Conservation (phyloP, 805 yeast species). For the Myxozyma vanderwaltii region DNA sequence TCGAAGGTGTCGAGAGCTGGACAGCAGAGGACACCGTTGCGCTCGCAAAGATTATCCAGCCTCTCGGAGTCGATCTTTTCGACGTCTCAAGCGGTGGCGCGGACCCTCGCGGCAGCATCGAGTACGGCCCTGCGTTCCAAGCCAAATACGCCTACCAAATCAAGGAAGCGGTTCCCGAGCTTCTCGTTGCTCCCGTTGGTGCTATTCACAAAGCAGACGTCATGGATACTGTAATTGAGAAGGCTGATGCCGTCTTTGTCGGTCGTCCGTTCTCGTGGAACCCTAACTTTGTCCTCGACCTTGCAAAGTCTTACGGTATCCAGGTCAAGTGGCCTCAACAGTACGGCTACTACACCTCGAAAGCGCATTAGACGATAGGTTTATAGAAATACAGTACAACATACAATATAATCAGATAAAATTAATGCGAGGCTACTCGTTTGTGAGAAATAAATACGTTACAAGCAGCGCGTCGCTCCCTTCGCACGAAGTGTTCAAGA, state of each 20-base stretch:
- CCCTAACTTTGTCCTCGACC: constrained; percentile 54
- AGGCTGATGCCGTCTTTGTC: constrained; percentile 51
- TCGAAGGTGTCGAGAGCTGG: constrained; percentile 42
- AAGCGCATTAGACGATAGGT: constrained; percentile 2
- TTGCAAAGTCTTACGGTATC: constrained; percentile 55
- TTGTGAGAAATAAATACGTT: too few relatives aligned
- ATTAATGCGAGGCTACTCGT: too few relatives aligned
- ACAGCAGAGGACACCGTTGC: constrained; percentile 49
- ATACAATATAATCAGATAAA: neutral
- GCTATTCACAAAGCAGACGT: constrained; percentile 43
- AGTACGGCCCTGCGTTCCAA: constrained; percentile 46
- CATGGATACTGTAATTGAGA: constrained; percentile 48
- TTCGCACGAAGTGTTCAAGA: too few relatives aligned
- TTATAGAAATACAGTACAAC: neutral
- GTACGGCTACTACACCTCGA: constrained; percentile 27
- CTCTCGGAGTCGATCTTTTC: constrained; percentile 51
- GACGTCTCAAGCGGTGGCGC: constrained; percentile 62
- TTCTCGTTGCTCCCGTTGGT: constrained; percentile 54
- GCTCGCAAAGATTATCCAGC: constrained; percentile 27
- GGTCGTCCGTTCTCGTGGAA: constrained; percentile 52
- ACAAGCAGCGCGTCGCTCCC: too few relatives aligned
- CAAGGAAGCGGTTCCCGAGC: constrained; percentile 51
- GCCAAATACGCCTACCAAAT: constrained; percentile 47
- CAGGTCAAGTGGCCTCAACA: constrained; percentile 46
- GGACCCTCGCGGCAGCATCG: constrained; percentile 39